Evolutionary conservation across 768 basidiomycete genomes (phyloP), one percentile per base, ranked within the genome.

Genomic region (Termitomyces sp.): DNA sequence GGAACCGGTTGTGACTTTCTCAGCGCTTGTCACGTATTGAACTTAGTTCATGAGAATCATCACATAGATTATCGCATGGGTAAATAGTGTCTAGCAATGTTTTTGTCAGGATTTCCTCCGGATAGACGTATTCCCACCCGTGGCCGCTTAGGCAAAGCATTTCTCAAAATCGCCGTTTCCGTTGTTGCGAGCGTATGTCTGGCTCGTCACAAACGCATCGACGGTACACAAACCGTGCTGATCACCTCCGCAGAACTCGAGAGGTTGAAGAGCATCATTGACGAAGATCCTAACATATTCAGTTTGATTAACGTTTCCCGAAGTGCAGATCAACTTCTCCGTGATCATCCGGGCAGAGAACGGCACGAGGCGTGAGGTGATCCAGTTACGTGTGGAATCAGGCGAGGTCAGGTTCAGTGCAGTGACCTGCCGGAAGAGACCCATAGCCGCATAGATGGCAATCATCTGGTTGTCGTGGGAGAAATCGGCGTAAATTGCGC

Each of bases 391-490:
- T 15, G 60, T 63, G 1, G 72, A 67, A 32, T 81, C 71, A 31
- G 73, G 72, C 9, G 47, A 56, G 4, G 64, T 66, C 0, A 78
- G 76, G 65, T 78, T 73, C 34, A 77, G 71, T n/a, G 72, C 65
- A 5, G 10, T 54, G 14, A 57, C 59, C 63, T 80, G 81, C 6
- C 60, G 71, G 70, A 81, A 85, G 54, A 83, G 78, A 46, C 83
- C 92, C 73, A 75, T 84, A 60, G 69, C 91, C 74, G 72, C 81
- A 65, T 86, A 89, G 53, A 94, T 88, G 40, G 91, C 86, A 45
- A 91, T 77, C 84, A 96, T 91, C 68, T 89, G 79, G 70, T 94
- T 92, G 70, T 94, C 92, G 70, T 95, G 92, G 8, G 89, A 85
- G 71, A 95, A 94, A 73, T 95, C 92, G 25, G 83, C 86, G 67